These are phyloP conservation scores for Xerocomellus dryophilus DNA, from an alignment of 768 basidiomycete genomes.

Conservation along the genomic window DNA sequence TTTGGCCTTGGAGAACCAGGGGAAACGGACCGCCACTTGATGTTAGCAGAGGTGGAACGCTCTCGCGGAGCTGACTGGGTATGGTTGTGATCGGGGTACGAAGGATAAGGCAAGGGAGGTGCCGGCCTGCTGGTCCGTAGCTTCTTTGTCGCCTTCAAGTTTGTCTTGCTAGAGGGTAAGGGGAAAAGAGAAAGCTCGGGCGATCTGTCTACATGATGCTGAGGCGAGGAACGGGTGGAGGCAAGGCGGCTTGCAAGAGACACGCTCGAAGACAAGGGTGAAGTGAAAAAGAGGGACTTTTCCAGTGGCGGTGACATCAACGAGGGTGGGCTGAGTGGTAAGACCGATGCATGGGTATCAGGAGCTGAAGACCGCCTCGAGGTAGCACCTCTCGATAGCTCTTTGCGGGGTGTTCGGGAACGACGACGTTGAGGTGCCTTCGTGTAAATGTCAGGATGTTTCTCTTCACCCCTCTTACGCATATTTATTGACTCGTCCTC, in stretches of 20 bases:
- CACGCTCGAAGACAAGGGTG: slow-evolving; percentile 9
- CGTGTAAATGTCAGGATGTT: slow-evolving; percentile 12
- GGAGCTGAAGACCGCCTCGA: slow-evolving; percentile 16
- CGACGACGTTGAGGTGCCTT: slow-evolving; percentile 16
- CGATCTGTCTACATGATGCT: background rate
- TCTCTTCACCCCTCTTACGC: background rate
- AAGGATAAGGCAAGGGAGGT: slow-evolving; percentile 23
- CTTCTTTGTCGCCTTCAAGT: slow-evolving; percentile 4
- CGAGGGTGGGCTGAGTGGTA: slow-evolving; percentile 56
- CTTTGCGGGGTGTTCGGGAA: slow-evolving; percentile 3
- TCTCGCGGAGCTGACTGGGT: background rate
- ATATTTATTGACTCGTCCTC: background rate
- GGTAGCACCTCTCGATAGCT: background rate
- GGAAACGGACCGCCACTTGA: background rate
- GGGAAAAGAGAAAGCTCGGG: slow-evolving; percentile 20
- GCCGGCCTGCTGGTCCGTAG: slow-evolving; percentile 3
- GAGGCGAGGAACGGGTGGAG: background rate
- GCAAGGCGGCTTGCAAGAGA: slow-evolving; percentile 13
- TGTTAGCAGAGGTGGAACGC: background rate
- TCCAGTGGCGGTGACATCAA: slow-evolving; percentile 57
- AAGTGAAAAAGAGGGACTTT: slow-evolving; percentile 53
- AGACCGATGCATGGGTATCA: slow-evolving; percentile 36
- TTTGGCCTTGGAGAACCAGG: slow-evolving; percentile 11
- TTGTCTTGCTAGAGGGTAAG: slow-evolving; percentile 13
- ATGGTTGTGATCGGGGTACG: slow-evolving; percentile 13